phyloP scores from a whole-genome alignment of 352 stramenopile genomes.

The Phytophthora kernoviae region DNA sequence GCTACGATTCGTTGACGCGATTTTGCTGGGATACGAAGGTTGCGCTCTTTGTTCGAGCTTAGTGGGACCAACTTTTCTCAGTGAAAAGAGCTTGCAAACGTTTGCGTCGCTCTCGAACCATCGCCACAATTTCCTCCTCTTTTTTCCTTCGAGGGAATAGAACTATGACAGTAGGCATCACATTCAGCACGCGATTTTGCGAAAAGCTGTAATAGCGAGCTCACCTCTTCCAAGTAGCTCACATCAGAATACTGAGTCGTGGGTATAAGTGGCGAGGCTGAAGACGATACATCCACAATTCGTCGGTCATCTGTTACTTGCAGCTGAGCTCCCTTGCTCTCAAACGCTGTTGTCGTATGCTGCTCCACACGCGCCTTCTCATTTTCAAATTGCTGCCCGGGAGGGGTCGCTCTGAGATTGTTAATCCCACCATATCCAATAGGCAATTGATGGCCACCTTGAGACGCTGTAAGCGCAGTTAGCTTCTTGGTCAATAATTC shows the following conservation, averaged over 20 bases:
- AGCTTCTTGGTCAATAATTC: conserved; percentile 66
- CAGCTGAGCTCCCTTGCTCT: conserved; percentile 19
- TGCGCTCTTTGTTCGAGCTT: conserved; percentile 72
- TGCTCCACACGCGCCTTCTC: conserved; percentile 25
- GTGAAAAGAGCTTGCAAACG: conserved; percentile 67
- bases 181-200: conserved; percentile 68
- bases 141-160: conserved; percentile 63
- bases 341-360: conserved; percentile 8
- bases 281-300: conserved; percentile 13
- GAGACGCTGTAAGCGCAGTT: conserved; percentile 26
- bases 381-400: conserved; percentile 30
- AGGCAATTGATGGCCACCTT: conserved; percentile 18
- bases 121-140: conserved; percentile 78
- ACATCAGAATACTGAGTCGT: conserved; percentile 12
- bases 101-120: conserved; percentile 76
- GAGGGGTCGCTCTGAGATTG: conserved; percentile 25
- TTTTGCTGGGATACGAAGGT: conserved; percentile 81
- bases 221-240: conserved; percentile 48
- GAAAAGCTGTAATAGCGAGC: conserved; percentile 69
- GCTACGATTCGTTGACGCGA: conserved; percentile 79
- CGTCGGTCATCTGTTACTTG: conserved; percentile 21
- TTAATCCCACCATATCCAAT: conserved; percentile 6
- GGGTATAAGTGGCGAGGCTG: conserved; percentile 6
- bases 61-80: conserved; percentile 77
- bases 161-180: conserved; percentile 75